A percentile compares a stretch with the other conserved stretches of the same genome.
Evolutionary conservation across 225 moss, liverwort and hornwort species (phyloP).

Genomic region (Straminergon stramineum): DNA sequence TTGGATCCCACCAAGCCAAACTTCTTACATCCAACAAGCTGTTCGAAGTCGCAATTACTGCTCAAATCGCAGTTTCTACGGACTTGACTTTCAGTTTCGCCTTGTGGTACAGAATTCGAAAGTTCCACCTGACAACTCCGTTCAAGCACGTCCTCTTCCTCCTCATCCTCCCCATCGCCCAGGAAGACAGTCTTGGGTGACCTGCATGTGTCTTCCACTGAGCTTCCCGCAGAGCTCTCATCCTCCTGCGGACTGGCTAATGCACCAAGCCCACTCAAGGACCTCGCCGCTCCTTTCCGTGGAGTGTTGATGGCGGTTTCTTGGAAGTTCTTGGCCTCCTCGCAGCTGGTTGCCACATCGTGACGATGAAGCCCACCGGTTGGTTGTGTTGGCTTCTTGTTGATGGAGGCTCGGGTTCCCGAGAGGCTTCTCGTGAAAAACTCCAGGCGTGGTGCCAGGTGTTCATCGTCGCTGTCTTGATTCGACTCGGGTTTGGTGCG

Average conservation of each 20-base stretch:
- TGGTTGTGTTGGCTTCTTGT: background rate
- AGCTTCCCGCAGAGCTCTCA: slow-evolving; percentile 7
- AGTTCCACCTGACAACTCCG: slow-evolving; percentile 6
- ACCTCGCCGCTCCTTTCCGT: slow-evolving; percentile 15
- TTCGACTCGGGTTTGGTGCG: background rate
- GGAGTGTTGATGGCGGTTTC: background rate
- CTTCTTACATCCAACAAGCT: background rate
- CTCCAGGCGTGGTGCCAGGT: background rate
- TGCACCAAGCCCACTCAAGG: slow-evolving; percentile 31
- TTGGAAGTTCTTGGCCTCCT: background rate
- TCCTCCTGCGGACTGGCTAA: slow-evolving; percentile 13
- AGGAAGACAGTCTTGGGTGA: slow-evolving; percentile 9
- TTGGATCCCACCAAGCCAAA: background rate
- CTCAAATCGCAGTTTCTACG: background rate
- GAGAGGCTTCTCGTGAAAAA: slow-evolving; percentile 6
- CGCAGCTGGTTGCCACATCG: slow-evolving; percentile 18
- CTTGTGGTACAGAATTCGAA: background rate
- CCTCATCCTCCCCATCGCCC: background rate
- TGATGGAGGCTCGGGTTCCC: slow-evolving; percentile 3
- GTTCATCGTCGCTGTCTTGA: slow-evolving; percentile 12
- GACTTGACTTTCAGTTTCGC: background rate
- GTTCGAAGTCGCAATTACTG: background rate
- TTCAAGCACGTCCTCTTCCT: background rate
- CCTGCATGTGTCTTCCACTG: slow-evolving; percentile 24
- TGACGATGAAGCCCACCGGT: background rate